Conservation (phyloP, 2,329 filamentous ascomycete genomes). For the Colletotrichum neosansevieriae region DNA sequence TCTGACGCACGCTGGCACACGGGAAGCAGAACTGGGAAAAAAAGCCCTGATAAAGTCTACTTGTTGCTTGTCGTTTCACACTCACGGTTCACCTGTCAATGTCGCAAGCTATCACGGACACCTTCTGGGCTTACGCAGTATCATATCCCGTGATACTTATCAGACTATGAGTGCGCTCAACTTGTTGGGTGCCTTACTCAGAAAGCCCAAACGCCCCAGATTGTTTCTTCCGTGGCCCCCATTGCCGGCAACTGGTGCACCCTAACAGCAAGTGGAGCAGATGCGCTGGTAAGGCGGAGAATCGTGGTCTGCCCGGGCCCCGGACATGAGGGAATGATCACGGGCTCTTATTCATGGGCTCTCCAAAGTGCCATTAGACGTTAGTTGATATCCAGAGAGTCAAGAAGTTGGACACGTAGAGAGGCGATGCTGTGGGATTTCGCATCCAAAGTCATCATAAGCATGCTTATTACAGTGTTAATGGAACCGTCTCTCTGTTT, state of each 20-base stretch:
- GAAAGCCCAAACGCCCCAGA: conserved; percentile 22
- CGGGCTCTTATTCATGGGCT: no score
- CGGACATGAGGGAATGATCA: no score
- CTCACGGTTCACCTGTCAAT: conserved; percentile 29
- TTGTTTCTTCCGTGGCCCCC: conserved; percentile 26
- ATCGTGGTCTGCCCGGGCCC: background rate
- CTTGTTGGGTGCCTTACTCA: background rate
- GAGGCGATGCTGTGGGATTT: no score
- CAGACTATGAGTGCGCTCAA: no score
- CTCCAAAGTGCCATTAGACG: no score
- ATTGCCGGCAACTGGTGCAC: conserved; percentile 13
- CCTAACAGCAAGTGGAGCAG: conserved; percentile 17
- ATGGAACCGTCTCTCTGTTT: background rate
- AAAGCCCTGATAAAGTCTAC: conserved; percentile 2
- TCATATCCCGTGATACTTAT: no score
- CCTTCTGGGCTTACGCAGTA: background rate
- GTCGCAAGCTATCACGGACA: conserved; percentile 5
- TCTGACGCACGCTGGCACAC: background rate
- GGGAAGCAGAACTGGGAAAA: conserved; percentile 8
- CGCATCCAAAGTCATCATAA: no score
- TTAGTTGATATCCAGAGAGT: no score
- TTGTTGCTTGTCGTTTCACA: conserved; percentile 23
- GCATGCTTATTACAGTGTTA: no score
- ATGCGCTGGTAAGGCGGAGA: conserved; percentile 14
- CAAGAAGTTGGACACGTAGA: no score